Evolutionary conservation across 208 protist species (phyloP).

Genomic region (Leishmania tarentolae): DNA sequence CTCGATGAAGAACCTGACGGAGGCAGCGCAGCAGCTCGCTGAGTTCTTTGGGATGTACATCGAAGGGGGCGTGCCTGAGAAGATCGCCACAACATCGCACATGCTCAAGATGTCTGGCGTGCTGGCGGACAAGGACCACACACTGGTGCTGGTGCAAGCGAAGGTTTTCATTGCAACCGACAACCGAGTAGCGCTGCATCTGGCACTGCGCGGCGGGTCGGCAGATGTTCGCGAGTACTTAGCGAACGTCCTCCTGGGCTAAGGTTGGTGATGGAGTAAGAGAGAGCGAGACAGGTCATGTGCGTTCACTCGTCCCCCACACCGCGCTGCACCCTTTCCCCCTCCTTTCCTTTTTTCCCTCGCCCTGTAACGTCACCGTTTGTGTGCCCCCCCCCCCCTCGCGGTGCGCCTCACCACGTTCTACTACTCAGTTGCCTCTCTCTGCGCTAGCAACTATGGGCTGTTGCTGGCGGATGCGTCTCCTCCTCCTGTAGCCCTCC

Average conservation of each 20-base stretch:
- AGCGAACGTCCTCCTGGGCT: slow-evolving; percentile 66
- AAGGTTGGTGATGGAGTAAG: slow-evolving; percentile 5
- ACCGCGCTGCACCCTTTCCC: too few species aligned
- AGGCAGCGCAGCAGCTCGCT: slow-evolving; percentile 77
- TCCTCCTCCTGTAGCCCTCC: background rate
- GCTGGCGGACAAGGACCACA: slow-evolving; percentile 55
- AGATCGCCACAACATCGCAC: slow-evolving; percentile 74
- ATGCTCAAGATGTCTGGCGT: slow-evolving; percentile 80
- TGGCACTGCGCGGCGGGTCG: slow-evolving; percentile 70
- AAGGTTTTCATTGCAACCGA: slow-evolving; percentile 79
- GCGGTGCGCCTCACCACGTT: too few species aligned
- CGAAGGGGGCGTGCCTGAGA: slow-evolving; percentile 69
- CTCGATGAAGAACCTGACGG: slow-evolving; percentile 87
- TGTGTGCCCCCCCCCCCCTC: too few species aligned
- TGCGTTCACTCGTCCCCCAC: background rate
- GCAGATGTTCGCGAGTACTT: slow-evolving; percentile 79
- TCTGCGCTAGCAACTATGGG: background rate
- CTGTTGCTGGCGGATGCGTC: background rate
- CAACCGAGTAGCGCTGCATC: slow-evolving; percentile 73
- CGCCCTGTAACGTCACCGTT: background rate
- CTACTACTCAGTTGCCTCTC: background rate
- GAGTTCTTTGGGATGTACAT: slow-evolving; percentile 89
- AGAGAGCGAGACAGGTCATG: background rate
- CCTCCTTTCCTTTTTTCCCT: background rate
- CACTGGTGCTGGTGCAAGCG: slow-evolving; percentile 75